phyloP scores from a whole-genome alignment of 345 rosid species.

The Conringia planisiliqua region DNA sequence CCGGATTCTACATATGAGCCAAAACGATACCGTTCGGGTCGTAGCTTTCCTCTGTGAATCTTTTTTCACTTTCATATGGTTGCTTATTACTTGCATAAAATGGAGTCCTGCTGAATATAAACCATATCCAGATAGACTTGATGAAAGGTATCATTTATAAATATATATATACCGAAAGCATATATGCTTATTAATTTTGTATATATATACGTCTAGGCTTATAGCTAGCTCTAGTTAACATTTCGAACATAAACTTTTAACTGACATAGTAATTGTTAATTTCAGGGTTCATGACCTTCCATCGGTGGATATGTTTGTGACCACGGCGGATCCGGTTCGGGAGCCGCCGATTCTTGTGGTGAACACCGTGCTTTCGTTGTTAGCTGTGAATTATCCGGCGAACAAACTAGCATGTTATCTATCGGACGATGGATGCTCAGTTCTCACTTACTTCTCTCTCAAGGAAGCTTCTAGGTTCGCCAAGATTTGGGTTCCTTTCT shows the following conservation, averaged over 20 bases:
- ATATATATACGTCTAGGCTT: not conserved
- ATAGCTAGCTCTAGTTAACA: not conserved
- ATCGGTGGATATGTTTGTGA: constrained; percentile 58
- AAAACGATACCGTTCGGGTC: constrained; percentile 48
- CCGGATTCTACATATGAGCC: constrained; percentile 14
- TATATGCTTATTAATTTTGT: not conserved
- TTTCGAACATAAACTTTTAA: not conserved
- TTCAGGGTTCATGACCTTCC: constrained; percentile 49
- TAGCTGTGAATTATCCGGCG: constrained; percentile 59
- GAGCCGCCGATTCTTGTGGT: constrained; percentile 29
- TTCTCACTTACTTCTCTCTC: constrained; percentile 50
- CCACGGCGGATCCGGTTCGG: constrained; percentile 35
- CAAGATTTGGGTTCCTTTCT: constrained; percentile 72
- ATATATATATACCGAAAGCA: not conserved
- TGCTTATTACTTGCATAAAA: constrained; percentile 39
- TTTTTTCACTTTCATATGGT: constrained; percentile 54
- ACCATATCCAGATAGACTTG: constrained; percentile 47
- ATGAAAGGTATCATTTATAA: constrained; percentile 22
- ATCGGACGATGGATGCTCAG: constrained; percentile 63
- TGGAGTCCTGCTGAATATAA: constrained; percentile 54
- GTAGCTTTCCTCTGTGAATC: constrained; percentile 64
- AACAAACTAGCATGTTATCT: constrained; percentile 53
- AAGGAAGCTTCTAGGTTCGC: constrained; percentile 64
- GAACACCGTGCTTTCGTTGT: constrained; percentile 41
- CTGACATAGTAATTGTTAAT: not conserved